Base-by-base conservation (phyloP, 208 protist species). In the Histomonas meleagridis region DNA sequence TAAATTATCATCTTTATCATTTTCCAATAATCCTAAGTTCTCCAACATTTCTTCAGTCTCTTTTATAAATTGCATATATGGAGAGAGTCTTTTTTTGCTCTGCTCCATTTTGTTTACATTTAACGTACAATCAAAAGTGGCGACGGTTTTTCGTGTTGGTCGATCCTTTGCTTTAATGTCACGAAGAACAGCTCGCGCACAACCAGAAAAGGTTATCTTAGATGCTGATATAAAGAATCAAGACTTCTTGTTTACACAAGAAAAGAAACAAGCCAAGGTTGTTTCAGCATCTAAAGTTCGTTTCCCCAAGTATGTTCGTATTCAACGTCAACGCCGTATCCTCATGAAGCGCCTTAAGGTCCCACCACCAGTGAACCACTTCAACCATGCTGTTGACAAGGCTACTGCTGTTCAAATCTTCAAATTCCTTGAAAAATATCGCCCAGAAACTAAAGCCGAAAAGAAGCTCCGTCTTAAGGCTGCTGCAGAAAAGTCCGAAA, bases 331-430 rank as follows among this genome's bases (percentile, higher is more conserved):
- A 96, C 96, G 97, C 93, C 94, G 96, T 72, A 96, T 99, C 92
- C 96, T 99, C 51, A 94, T 98, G 93, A 94, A 98, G 94, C 96
- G 98, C 93, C 95, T 99, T 49, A 99, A 99, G 96, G 96, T 98
- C 51, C 97, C 97, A 53, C 96, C 96, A 32, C 90, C 95, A 46
- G 92, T 98, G 92, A 97, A 97, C 94, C 96, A 98, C 94, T 98
- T 98, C 96, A 95, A 91, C 93, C 92, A 94, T 62, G 94, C 95
- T 46, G 90, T 97, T 9, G 96, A 97, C 92, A 97, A 91, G 48
- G 40, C 0, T 62, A 23, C 46, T 76, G 94, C 93, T 81, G 93
- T 48, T 12, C 81, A 94, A 28, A 62, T 98, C 7, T 97, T 97
- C 93, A 95, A 95, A 86, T 92, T 98, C 38, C 92, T 97, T n/a